Percentiles rank a stretch among this genome's conserved stretches.
phyloP scores from a whole-genome alignment of 352 stramenopile species.

The Phytophthora agathidicida region DNA sequence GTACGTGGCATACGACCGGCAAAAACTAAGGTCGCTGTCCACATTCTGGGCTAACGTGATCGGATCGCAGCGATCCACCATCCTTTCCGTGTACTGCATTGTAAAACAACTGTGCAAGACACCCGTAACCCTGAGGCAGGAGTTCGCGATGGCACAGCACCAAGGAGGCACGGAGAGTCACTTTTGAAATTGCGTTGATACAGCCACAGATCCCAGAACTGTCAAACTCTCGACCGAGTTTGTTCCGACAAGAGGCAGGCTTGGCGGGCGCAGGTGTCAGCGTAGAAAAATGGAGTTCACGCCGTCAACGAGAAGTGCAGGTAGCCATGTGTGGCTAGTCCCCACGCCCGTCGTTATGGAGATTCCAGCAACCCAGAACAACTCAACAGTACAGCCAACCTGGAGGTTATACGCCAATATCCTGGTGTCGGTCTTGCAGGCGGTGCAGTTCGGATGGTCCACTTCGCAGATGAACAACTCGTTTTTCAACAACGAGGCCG shows the following conservation, averaged over 20 bases:
- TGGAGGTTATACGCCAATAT: slow-evolving; percentile 59
- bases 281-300: slow-evolving; percentile 32
- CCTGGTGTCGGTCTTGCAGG: slow-evolving; percentile 49
- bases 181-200: slow-evolving; percentile 26
- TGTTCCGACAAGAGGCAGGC: neutral
- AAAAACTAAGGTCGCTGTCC: neutral
- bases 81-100: neutral
- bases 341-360: slow-evolving; percentile 15
- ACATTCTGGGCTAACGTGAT: slow-evolving; percentile 5
- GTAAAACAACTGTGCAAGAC: slow-evolving; percentile 8
- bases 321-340: slow-evolving; percentile 22
- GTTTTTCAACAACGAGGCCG: slow-evolving; percentile 44
- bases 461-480: slow-evolving; percentile 60
- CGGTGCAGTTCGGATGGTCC: slow-evolving; percentile 48
- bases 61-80: slow-evolving; percentile 6
- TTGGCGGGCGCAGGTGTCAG: neutral
- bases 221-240: neutral
- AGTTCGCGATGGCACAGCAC: slow-evolving; percentile 14
- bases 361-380: slow-evolving; percentile 7
- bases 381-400: slow-evolving; percentile 19
- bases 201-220: neutral
- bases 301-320: slow-evolving; percentile 17
- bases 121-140: slow-evolving; percentile 9
- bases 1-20: neutral
- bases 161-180: slow-evolving; percentile 1